A percentile compares a stretch with the other conserved stretches of the same genome.
phyloP scores from a whole-genome alignment of 2,329 filamentous ascomycete species.

The Blastomyces percursus region DNA sequence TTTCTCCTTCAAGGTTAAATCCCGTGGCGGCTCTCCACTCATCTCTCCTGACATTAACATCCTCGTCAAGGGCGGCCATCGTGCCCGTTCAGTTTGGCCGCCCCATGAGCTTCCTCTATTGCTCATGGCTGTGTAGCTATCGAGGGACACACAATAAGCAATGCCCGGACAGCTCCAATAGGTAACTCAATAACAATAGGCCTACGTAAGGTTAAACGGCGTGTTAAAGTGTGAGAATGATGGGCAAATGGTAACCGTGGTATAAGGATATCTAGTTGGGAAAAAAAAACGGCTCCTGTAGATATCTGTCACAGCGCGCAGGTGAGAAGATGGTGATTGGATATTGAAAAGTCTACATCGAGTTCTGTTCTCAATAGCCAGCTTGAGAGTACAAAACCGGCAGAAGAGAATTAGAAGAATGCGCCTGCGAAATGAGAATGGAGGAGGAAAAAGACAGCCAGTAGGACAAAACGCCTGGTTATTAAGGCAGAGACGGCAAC shows the following conservation, averaged over 20 bases:
- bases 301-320: background rate
- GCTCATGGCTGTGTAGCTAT: background rate
- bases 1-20: slow-evolving; percentile 57
- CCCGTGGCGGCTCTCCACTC: slow-evolving; percentile 60
- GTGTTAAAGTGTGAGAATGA: background rate
- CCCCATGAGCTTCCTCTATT: slow-evolving; percentile 17
- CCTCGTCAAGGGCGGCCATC: slow-evolving; percentile 72
- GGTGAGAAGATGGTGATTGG: background rate
- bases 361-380: slow-evolving; percentile 1
- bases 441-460: background rate
- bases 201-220: background rate
- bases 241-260: background rate
- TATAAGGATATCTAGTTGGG: no score
- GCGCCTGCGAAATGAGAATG: background rate
- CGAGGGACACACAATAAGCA: background rate
- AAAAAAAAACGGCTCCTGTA: background rate
- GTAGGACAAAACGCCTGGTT: background rate
- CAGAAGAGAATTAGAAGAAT: background rate
- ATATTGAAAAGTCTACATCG: background rate
- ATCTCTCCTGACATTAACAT: slow-evolving; percentile 77
- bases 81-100: slow-evolving; percentile 54
- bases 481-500: background rate
- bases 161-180: background rate
- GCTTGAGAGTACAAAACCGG: background rate
- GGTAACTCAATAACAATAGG: background rate